phyloP scores from a whole-genome alignment of 176 grass and related monocot species.

The Bolboschoenus planiculmis region DNA sequence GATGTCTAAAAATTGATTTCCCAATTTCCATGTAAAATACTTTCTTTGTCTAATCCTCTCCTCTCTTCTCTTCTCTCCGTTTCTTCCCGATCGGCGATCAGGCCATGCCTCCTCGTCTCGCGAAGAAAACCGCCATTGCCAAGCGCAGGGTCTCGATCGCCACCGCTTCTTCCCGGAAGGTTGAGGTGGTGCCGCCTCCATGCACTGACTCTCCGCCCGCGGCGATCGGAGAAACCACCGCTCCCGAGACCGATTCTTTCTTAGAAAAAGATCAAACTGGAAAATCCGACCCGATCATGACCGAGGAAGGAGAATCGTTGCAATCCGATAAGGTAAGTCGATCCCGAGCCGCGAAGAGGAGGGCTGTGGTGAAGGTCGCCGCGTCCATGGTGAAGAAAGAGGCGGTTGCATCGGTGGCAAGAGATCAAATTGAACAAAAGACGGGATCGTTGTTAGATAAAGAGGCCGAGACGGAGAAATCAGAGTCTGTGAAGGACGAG shows the following conservation, averaged over 20 bases:
- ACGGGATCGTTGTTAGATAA: background rate
- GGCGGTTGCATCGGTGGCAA: background rate
- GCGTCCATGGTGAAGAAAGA: background rate
- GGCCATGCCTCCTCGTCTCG: constrained; percentile 1
- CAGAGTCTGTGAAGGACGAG: background rate
- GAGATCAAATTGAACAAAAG: too few species aligned
- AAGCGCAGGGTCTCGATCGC: background rate
- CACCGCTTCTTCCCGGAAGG: background rate
- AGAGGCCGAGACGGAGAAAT: background rate
- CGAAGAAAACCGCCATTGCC: background rate
- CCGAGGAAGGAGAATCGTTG: background rate
- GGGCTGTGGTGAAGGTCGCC: background rate
- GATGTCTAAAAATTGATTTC: background rate
- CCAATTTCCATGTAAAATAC: too few species aligned
- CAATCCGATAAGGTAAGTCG: background rate
- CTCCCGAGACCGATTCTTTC: background rate
- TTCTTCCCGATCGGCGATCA: background rate
- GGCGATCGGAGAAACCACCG: background rate
- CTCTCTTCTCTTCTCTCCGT: background rate
- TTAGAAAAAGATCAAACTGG: background rate
- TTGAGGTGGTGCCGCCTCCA: background rate
- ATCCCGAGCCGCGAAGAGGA: background rate
- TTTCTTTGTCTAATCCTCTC: background rate
- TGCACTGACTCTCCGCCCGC: background rate
- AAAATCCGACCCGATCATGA: background rate